Base-by-base conservation (phyloP, 768 basidiomycete species). In the Chlorophyllum brunneum region DNA sequence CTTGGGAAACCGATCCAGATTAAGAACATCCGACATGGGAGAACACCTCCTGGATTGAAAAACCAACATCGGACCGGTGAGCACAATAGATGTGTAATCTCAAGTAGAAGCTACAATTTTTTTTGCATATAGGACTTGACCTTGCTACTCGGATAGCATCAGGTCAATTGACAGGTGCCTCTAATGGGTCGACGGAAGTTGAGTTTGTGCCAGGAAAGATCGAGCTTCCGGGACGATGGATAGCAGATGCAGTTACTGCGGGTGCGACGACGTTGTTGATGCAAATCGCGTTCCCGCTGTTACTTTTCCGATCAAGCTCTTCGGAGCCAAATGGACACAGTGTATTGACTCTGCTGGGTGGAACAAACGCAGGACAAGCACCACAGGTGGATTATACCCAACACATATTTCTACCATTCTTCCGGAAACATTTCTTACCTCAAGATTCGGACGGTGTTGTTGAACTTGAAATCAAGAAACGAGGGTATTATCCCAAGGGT, bases 341-440 rank as follows among this genome's bases (percentile, higher is more conserved):
- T 8, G 73, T 68, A 2, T 71, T 91, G 22, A 69, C 68, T 7
- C 74, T 91, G 1, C 68, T 70, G 0, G 88, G 89, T 6, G 89
- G 88, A 2, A 90, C 88, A 2, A 90, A 90, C 55, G 86, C 86
- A 16, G 66, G 70, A 2, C 65, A 75, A 37, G 87, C 88, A 4
- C 89, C 89, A 0, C 89, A 89, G 57, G 78, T 88, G 24, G 88
- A 91, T 66, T 89, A 88, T 63, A 78, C 77, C 3, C 71, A 79
- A 43, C 69, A 81, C 55, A 67, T 89, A 43, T 73, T 91, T 61
- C 62, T 91, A 5, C 88, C 88, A 0, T 92, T 91, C 63, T 64
- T 88, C 26, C 69, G 67, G 20, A 70, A 65, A 9, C 82, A 85
- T 63, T 82, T 88, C 31, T 0, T 51, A 42, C 49, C 49, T 31